Evolutionary conservation across 805 yeast genomes (phyloP).

Genomic region (Lachancea sp.): DNA sequence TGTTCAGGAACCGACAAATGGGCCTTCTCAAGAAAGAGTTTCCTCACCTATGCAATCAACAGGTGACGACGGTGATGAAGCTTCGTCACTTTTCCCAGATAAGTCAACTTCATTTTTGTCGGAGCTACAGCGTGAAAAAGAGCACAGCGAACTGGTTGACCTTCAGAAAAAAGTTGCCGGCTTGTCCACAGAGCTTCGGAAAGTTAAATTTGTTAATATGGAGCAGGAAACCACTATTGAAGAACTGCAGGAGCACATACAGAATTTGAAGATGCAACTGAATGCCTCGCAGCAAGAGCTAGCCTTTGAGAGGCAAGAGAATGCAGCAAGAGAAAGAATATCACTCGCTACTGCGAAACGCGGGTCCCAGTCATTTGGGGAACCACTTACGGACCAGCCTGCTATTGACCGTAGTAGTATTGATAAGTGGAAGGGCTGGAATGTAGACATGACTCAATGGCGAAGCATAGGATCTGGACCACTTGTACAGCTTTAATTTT

Average conservation of each 20-base stretch:
- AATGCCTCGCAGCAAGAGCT: slow-evolving; percentile 20
- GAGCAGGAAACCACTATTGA: slow-evolving; percentile 32
- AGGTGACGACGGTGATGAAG: background rate
- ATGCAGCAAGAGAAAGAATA: background rate
- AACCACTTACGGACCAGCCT: background rate
- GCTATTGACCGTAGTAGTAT: slow-evolving; percentile 45
- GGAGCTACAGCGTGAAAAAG: slow-evolving; percentile 30
- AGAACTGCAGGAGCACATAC: slow-evolving; percentile 34
- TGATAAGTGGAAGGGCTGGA: slow-evolving; percentile 76
- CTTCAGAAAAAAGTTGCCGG: slow-evolving; percentile 37
- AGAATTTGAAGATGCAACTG: slow-evolving; percentile 28
- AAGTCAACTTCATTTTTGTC: slow-evolving; percentile 27
- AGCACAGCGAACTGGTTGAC: slow-evolving; percentile 31
- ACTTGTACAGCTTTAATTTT: slow-evolving; percentile 40
- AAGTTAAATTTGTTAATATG: slow-evolving; percentile 30
- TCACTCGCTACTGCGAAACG: too few relatives aligned
- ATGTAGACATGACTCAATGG: slow-evolving; percentile 83
- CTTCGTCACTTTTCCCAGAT: slow-evolving; percentile 5
- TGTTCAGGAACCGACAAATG: background rate
- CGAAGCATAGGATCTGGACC: slow-evolving; percentile 64
- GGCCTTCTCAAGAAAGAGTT: too few relatives aligned
- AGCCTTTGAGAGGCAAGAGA: slow-evolving; percentile 10
- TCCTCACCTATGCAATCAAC: background rate
- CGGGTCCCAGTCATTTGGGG: background rate
- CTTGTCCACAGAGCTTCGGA: slow-evolving; percentile 32